Evolutionary conservation across 1,139 yeast species (phyloP), one percentile per base, ranked within the genome.

Genomic region (Debaryomyces robertsiae): DNA sequence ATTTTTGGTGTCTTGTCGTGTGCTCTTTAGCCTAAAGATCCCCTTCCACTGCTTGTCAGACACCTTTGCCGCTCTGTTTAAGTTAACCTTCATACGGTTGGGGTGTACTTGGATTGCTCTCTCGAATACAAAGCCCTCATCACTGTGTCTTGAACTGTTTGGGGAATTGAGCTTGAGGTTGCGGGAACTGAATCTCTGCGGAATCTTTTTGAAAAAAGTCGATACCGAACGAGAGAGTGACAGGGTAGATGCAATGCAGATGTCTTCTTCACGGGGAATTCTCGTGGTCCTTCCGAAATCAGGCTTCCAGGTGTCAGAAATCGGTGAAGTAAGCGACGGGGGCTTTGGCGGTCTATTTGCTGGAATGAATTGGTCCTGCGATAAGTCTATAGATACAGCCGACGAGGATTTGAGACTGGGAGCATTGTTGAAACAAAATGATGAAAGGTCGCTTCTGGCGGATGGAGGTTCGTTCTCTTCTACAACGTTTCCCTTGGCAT

Each of bases 321-420:
- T 36, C 2, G 38, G 42, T 9, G 45, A 42, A 14, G 27, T 30
- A 4, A 11, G 9, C 9, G 36, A 11, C 16, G 45, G 45, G 2
- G 43, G 36, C 6, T 31, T 11, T 7, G 44, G 44, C 17, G 45
- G 34, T 16, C 30, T 42, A 7, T 31, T 7, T 7, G 39, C 28
- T 2, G 45, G 42, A 25, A 36, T 36, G 25, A 28, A 40, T 6
- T 15, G 30, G 6, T 30, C 32, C 23, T 27, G 24, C 3, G 40
- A 25, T 24, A 30, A 22, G 14, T 31, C 24, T 14, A 31, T 24
- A 9, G 30, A 14, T 19, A 37, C 18, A 13, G 16, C n/a, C n/a
- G 40, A 31, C 2, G 36, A 30, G 2, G 32, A 19, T 16, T 23
- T 28, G 10, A 28, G 9, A 11, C 22, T 19, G 4, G 28, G 9